Evolutionary conservation across 768 basidiomycete species (phyloP), one percentile per base, ranked within the genome.

Genomic region (Grammothele lineata): DNA sequence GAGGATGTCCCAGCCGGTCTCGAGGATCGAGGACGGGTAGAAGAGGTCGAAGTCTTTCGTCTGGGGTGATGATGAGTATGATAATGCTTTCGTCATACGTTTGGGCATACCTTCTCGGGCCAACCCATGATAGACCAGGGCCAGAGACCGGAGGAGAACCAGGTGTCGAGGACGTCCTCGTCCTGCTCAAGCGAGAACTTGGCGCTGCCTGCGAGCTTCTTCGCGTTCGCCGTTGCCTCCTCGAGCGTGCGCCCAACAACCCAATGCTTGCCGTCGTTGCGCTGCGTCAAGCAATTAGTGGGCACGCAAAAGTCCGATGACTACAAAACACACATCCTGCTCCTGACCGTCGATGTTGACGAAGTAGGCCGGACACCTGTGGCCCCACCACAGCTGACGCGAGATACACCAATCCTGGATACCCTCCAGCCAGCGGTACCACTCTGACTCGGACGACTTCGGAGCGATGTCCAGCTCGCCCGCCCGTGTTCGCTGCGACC

Each of bases 371-470:
- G 96, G 96, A 62, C 84, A 87, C 47, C 96, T 82, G 62, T 98
- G 95, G 23, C 96, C 95, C 95, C 95, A 98, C 96, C 96, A 99
- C 15, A 98, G 76, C 62, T 99, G 96, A 44, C 96, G 87, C 2
- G 96, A 98, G 60, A 98, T 86, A 70, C 96, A 99, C 96, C 96
- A 99, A 62, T 98, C 96, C 67, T 97, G 92, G 50, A 96, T 92
- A 55, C 78, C 80, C 54, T 93, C 91, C 30, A 98, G 70, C 95
- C 96, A 98, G 47, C 91, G 78, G 64, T 88, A 93, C 94, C 93
- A 98, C 33, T 99, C 95, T 36, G 77, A 81, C 60, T 96, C 95
- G 8, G 88, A 93, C 41, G 78, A 75, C 57, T 89, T 88, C 2
- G 95, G 96, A 7, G 74, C 66, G 50, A 98, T 92, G 35, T 73